Evolutionary conservation across 495 filamentous ascomycete genomes (phyloP).

Genomic region (Hyaloscypha bicolor): DNA sequence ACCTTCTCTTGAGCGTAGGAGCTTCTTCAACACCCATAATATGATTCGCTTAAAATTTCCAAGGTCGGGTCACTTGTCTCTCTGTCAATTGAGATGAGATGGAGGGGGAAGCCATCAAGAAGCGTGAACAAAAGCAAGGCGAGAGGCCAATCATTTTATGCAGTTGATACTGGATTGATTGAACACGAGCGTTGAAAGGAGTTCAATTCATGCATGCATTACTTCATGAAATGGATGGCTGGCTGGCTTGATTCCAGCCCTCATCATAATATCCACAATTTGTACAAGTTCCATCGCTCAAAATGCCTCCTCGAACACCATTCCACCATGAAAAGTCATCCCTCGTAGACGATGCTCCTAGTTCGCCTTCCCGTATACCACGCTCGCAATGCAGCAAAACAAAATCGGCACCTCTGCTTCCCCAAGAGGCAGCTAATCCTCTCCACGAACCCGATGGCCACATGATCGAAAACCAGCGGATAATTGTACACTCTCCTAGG

Average conservation of each 20-base stretch:
- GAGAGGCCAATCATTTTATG: too few relatives aligned
- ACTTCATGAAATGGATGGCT: conserved; percentile 16
- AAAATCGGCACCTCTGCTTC: neutral
- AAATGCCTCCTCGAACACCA: conserved; percentile 16
- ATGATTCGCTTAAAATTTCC: too few relatives aligned
- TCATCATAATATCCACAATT: conserved; percentile 3
- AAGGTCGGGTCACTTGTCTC: too few relatives aligned
- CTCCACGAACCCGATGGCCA: neutral
- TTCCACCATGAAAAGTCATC: conserved; percentile 22
- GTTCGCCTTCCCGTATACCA: conserved; percentile 3
- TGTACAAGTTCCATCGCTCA: conserved; percentile 10
- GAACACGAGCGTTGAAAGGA: neutral
- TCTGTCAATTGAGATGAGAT: too few relatives aligned
- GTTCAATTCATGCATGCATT: conserved; percentile 16
- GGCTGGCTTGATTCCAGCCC: neutral
- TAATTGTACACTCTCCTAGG: neutral
- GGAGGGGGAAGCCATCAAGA: too few relatives aligned
- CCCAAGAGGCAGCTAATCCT: neutral
- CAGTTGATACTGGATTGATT: too few relatives aligned
- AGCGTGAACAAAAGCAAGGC: too few relatives aligned
- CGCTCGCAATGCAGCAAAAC: conserved; percentile 20
- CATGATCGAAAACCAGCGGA: neutral
- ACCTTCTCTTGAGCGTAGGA: too few relatives aligned
- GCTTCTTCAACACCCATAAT: too few relatives aligned
- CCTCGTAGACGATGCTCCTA: conserved; percentile 5